Percentiles rank a stretch among this genome's conserved stretches.
Evolutionary conservation across 768 basidiomycete species (phyloP).

Genomic region (Amanita rimosa): DNA sequence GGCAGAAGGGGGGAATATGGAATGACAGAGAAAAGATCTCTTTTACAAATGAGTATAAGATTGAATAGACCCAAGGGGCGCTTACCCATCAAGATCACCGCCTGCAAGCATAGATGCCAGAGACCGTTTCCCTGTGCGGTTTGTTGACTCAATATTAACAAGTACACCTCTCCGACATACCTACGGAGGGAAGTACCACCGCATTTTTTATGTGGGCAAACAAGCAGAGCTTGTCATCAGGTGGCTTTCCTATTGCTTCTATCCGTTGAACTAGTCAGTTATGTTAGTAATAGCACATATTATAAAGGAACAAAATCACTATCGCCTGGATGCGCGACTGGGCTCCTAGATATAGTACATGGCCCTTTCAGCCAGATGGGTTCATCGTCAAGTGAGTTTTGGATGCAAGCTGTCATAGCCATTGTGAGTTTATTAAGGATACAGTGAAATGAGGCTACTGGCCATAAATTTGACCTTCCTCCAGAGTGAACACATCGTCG

Average conservation of each 20-base stretch:
- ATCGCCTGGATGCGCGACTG: conserved; percentile 69
- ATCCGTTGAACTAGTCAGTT: conserved; percentile 49
- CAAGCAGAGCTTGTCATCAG: conserved; percentile 38
- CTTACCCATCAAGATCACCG: conserved; percentile 74
- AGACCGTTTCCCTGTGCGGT: conserved; percentile 39
- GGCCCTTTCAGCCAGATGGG: conserved; percentile 50
- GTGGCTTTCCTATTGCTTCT: conserved; percentile 61
- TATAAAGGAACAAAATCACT: conserved; percentile 23
- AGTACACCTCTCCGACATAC: conserved; percentile 19
- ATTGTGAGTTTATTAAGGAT: not conserved
- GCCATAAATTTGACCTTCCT: conserved; percentile 60
- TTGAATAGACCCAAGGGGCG: not conserved
- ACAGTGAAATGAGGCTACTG: conserved; percentile 8
- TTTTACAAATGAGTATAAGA: conserved; percentile 13
- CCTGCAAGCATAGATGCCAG: conserved; percentile 62
- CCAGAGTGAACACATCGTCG: conserved; percentile 39
- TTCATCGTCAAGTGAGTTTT: conserved; percentile 32
- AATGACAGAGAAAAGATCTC: conserved; percentile 59
- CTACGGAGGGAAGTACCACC: conserved; percentile 57
- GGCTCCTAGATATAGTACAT: conserved; percentile 58
- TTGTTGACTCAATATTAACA: not conserved
- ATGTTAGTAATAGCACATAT: not conserved
- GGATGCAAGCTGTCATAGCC: conserved; percentile 40
- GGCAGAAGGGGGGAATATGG: conserved; percentile 45
- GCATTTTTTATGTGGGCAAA: conserved; percentile 57